phyloP scores from a whole-genome alignment of 495 filamentous ascomycete genomes.

The Aspergillus bridgeri region DNA sequence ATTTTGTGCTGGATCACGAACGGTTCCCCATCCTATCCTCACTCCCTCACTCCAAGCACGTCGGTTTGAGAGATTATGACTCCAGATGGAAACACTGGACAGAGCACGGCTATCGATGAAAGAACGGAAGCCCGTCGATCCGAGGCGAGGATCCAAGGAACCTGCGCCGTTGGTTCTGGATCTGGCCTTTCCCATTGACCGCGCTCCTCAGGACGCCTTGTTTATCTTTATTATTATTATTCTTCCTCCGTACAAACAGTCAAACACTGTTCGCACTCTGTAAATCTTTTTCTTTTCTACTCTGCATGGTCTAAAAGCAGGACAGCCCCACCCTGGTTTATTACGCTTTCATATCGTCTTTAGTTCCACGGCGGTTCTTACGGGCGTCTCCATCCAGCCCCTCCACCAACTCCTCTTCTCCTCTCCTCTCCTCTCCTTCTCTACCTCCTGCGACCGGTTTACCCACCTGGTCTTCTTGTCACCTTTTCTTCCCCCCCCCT shows the following conservation, averaged over 20 bases:
- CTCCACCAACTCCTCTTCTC: not conserved
- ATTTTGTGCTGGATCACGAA: too few species aligned
- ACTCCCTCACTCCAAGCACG: too few species aligned
- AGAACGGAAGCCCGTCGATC: constrained; percentile 1
- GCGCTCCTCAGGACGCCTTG: not conserved
- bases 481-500: too few species aligned
- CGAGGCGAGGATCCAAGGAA: constrained; percentile 2
- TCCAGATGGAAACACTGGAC: too few species aligned
- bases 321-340: constrained; percentile 4
- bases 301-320: too few species aligned
- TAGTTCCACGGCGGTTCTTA: not conserved
- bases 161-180: not conserved
- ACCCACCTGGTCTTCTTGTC: constrained; percentile 1
- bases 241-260: too few species aligned
- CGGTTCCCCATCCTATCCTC: too few species aligned
- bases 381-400: not conserved
- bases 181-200: not conserved
- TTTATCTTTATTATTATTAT: not conserved
- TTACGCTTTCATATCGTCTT: not conserved
- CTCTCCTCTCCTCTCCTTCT: constrained; percentile 1
- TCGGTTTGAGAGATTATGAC: too few species aligned
- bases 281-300: too few species aligned
- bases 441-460: constrained; percentile 9
- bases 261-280: too few species aligned
- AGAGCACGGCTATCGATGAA: not conserved